A percentile compares a stretch with the other conserved stretches of the same genome.
Conservation (phyloP, 768 basidiomycete genomes). For the Coprinopsis sp. region DNA sequence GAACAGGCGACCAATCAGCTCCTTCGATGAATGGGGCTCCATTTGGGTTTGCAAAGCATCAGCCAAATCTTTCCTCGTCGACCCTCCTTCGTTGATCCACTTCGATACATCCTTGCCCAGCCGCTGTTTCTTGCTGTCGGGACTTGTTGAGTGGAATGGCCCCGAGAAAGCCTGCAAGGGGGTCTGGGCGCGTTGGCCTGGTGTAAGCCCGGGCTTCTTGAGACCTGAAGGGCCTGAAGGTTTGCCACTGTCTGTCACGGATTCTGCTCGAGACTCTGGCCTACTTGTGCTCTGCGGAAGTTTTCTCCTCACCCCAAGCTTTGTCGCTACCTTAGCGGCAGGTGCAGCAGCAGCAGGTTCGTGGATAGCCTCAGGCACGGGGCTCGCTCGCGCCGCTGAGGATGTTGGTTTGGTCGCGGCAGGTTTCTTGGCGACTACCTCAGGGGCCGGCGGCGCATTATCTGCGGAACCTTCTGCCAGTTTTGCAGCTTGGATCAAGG, state of each 20-base stretch:
- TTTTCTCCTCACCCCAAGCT: constrained; percentile 64
- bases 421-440: constrained; percentile 22
- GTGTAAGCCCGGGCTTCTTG: constrained; percentile 25
- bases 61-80: constrained; percentile 80
- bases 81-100: constrained; percentile 85
- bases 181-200: constrained; percentile 11
- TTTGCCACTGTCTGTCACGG: constrained; percentile 30
- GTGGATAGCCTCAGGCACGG: background rate
- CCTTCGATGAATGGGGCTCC: constrained; percentile 77
- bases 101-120: constrained; percentile 70
- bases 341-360: constrained; percentile 23
- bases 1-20: constrained; percentile 74
- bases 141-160: constrained; percentile 49
- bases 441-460: constrained; percentile 21
- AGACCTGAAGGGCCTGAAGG: constrained; percentile 27
- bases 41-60: constrained; percentile 88
- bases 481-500: constrained; percentile 84
- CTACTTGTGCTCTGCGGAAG: constrained; percentile 58
- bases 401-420: constrained; percentile 37
- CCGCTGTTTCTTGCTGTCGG: constrained; percentile 60
- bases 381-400: background rate
- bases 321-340: constrained; percentile 39
- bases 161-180: constrained; percentile 27
- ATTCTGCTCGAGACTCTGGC: constrained; percentile 46
- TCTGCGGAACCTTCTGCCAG: constrained; percentile 30